Conservation (phyloP, 257 asterid species). For the Cynanchum wilfordii region DNA sequence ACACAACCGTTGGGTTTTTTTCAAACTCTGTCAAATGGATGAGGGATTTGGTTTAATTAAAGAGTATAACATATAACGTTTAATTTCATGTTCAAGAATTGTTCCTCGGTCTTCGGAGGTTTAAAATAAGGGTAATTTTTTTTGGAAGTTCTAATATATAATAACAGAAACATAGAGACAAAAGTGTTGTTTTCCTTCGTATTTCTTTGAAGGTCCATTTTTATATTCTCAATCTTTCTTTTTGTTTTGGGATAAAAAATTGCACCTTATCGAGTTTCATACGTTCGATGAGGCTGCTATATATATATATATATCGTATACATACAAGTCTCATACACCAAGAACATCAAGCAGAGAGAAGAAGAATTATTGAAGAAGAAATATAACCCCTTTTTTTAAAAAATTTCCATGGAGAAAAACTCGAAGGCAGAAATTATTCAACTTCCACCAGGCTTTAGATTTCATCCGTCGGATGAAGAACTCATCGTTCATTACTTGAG, state of each 20-base stretch:
- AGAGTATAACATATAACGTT: background rate
- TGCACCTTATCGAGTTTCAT: background rate
- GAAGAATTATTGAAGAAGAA: background rate
- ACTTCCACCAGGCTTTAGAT: constrained; percentile 27
- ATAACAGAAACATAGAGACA: background rate
- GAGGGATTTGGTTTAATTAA: background rate
- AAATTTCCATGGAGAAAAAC: constrained; percentile 4
- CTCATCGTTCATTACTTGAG: constrained; percentile 21
- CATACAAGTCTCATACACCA: constrained; percentile 3
- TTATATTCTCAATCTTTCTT: too few species aligned
- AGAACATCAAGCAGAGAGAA: background rate
- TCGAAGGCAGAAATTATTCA: constrained; percentile 13
- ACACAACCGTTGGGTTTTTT: too few species aligned
- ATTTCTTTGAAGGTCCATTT: background rate
- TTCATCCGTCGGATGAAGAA: constrained; percentile 25
- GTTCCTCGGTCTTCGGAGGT: background rate
- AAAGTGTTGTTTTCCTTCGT: background rate
- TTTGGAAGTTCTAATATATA: background rate
- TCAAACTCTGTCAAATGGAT: too few species aligned
- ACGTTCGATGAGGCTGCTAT: too few species aligned
- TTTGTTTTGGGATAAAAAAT: too few species aligned
- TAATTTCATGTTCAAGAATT: background rate
- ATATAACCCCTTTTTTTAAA: too few species aligned
- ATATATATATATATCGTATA: background rate
- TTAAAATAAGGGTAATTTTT: background rate